Conservation (phyloP, 495 filamentous ascomycete species). For the Aspergillus coremiiformis region DNA sequence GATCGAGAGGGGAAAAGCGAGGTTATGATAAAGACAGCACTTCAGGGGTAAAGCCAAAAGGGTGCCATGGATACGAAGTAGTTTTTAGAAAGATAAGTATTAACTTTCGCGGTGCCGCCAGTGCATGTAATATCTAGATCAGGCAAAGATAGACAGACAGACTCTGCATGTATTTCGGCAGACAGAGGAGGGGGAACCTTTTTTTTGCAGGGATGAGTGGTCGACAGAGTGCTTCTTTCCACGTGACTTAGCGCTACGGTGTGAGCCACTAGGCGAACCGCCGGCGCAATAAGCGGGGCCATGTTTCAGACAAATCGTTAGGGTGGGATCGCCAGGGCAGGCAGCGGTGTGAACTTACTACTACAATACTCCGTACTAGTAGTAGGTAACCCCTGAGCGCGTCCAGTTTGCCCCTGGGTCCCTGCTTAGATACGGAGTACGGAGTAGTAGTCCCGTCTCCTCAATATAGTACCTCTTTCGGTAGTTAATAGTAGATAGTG, state of each 20-base stretch:
- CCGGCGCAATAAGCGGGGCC: slow-evolving; percentile 5
- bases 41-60: neutral
- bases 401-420: slow-evolving; percentile 9
- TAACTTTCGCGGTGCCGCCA: neutral
- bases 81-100: neutral
- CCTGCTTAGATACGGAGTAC: too few species aligned
- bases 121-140: neutral
- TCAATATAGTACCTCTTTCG: too few species aligned
- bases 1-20: neutral
- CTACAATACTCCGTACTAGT: too few species aligned
- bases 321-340: slow-evolving; percentile 8
- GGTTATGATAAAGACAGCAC: neutral
- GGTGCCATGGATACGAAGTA: neutral
- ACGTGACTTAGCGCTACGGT: slow-evolving; percentile 11
- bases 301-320: slow-evolving; percentile 14
- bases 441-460: too few species aligned
- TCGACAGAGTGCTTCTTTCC: slow-evolving; percentile 1
- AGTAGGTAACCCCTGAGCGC: slow-evolving; percentile 9
- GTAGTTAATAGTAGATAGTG: neutral
- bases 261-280: neutral
- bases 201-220: slow-evolving; percentile 4
- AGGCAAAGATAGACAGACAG: neutral
- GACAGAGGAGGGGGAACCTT: neutral
- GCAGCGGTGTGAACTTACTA: slow-evolving; percentile 12
- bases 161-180: neutral